Base-by-base conservation (phyloP, 2,329 filamentous ascomycete species). In the Aaosphaeria pasadenensis region DNA sequence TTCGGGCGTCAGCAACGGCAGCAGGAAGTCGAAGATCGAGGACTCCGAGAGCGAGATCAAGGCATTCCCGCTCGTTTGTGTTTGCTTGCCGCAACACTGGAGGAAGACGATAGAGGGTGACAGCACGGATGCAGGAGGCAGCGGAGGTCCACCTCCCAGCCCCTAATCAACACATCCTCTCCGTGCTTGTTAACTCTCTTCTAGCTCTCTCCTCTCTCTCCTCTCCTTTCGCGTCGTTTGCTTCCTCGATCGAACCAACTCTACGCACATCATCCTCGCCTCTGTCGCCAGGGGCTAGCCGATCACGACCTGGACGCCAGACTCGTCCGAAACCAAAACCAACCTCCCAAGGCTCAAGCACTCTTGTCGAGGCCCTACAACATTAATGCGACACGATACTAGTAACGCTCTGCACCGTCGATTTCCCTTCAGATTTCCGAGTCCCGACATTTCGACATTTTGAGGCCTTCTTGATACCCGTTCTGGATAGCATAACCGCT, bases 51-150 rank as follows among this genome's bases (percentile, higher is more conserved):
- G 89, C 50, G 92, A 97, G 69, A 94, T 97, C 76, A 97, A 97
- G 72, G 94, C 94, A 31, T 97, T 97, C 79, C 94, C 94, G 40
- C 79, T 99, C 54, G 92, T 99, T 43, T 99, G 92, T 66, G 90
- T 97, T 39, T 97, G 94, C 71, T 77, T 96, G 31, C 94, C 92
- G 29, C 89, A 96, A 64, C 91, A 96, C 71, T 99, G 92, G 92
- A 85, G 86, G 64, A 96, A 94, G 74, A 97, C 92, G 2, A 95
- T 97, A 59, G 92, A 97, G 55, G 90, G 91, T 50, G 91, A 96
- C 62, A 67, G 60, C 51, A 68, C 63, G 29, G 64, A 64, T 43
- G 56, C 55, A 42, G 63, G 62, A 36, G 58, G 64, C 39, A 62
- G 56, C 48, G 62, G 66, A 66, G 64, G 64, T 68, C 52, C 43